Conservation (phyloP, 1,284 basidiomycete genomes). For the Cryptococcus depauperatus region DNA sequence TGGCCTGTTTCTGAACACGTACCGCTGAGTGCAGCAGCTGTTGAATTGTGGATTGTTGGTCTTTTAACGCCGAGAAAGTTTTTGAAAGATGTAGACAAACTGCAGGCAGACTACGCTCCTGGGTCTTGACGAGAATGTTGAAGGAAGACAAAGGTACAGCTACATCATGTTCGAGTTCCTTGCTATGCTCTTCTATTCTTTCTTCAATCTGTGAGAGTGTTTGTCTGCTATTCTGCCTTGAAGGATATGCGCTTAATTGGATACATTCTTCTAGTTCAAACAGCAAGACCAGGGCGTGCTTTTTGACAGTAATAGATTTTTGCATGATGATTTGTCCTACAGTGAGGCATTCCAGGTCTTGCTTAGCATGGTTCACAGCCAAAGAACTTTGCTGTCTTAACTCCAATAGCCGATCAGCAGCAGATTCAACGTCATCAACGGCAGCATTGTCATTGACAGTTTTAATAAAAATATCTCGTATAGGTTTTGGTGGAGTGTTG, state of each 20-base stretch:
- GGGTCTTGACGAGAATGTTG: background rate
- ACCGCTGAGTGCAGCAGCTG: background rate
- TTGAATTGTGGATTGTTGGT: background rate
- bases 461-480: too few species aligned
- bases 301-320: background rate
- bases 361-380: background rate
- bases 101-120: background rate
- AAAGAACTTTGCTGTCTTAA: background rate
- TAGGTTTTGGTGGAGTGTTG: conserved; percentile 1
- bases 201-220: background rate
- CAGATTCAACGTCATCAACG: background rate
- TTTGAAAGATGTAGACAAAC: background rate
- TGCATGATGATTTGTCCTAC: background rate
- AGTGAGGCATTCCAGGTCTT: background rate
- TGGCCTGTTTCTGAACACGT: conserved; percentile 13
- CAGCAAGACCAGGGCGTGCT: background rate
- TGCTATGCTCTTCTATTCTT: background rate
- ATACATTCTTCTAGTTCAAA: background rate
- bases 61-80: background rate
- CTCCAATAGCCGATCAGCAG: background rate
- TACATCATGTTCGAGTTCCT: background rate
- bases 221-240: too few species aligned
- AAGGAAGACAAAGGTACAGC: conserved; percentile 1
- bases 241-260: background rate
- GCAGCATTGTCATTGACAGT: background rate